Conservation (phyloP, 2,329 filamentous ascomycete genomes). For the Botrytis fabae region DNA sequence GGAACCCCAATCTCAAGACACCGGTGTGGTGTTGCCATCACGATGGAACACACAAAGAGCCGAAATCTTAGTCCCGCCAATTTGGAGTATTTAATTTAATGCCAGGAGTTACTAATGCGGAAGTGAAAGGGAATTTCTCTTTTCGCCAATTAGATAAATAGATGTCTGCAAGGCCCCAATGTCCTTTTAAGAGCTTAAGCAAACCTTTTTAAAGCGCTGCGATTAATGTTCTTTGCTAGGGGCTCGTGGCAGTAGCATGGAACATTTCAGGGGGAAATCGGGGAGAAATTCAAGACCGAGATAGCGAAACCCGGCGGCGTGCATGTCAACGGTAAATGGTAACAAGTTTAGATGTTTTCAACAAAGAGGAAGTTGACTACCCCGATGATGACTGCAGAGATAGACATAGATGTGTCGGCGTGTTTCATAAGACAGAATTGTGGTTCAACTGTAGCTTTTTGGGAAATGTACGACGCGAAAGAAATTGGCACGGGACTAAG, state of each 20-base stretch:
- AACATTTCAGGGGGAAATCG: not conserved
- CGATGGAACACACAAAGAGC: not conserved
- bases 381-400: not conserved
- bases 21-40: not conserved
- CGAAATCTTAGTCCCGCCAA: not conserved
- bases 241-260: not conserved
- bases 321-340: not conserved
- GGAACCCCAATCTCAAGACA: not conserved
- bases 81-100: not conserved
- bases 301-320: not conserved
- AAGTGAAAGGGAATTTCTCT: not conserved
- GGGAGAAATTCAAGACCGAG: not conserved
- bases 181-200: not conserved
- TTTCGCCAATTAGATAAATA: not conserved
- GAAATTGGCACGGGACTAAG: not conserved
- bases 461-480: not conserved
- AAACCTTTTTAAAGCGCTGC: not conserved
- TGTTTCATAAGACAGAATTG: not conserved
- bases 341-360: not conserved
- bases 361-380: not conserved
- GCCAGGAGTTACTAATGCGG: not conserved
- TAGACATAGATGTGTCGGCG: not conserved
- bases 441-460: not conserved
- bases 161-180: not conserved
- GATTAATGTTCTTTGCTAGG: not conserved